Base-by-base conservation (phyloP, 306 rosid species). In the Trifolium subterraneum region DNA sequence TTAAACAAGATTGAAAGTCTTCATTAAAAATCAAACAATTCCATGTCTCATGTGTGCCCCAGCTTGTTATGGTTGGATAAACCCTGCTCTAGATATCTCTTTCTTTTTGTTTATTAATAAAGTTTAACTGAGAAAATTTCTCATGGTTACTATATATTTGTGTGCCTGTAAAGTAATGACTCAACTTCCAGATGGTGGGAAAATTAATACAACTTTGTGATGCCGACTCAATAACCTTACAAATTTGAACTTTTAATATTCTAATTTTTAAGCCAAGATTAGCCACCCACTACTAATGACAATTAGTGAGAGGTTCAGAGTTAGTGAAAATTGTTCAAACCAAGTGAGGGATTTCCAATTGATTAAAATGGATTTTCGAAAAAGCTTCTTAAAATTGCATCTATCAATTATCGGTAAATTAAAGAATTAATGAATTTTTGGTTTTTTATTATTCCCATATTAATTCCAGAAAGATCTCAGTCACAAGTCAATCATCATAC, bases 401-500 rank as follows among this genome's bases (percentile, higher is more conserved):
- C 8, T 6, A 10, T 42, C 48, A 42, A 3, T 42, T 12, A 36
- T 36, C 5, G 8, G 8, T 7, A 7, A 10, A 10, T 36, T 36
- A 10, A 1, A 7, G 5, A 2, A 50, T 10, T 55, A 15, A 55
- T 7, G 18, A 45, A 2, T 73, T 73, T 29, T 64, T 22, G 18
- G 13, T 22, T 50, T 19, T 51, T 74, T 35, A 48, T 14, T 63
- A 33, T 48, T 62, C 63, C 18, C 36, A 15, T 74, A 41, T 23
- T 10, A 25, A 41, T 25, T 56, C 14, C 2, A 31, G 50, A 62
- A 62, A 73, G 41, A 56, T 71, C 36, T 4, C 2, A 52, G 6
- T 54, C 75, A 38, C 35, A 70, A 71, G 66, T 39, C 39, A 39
- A 13, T 55, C 22, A 31, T 60, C 6, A 12, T 12, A 16, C 35